Evolutionary conservation across 192 early-diverging fungal species (phyloP), one percentile per base, ranked within the genome.

Genomic region (Funneliformis mosseae): DNA sequence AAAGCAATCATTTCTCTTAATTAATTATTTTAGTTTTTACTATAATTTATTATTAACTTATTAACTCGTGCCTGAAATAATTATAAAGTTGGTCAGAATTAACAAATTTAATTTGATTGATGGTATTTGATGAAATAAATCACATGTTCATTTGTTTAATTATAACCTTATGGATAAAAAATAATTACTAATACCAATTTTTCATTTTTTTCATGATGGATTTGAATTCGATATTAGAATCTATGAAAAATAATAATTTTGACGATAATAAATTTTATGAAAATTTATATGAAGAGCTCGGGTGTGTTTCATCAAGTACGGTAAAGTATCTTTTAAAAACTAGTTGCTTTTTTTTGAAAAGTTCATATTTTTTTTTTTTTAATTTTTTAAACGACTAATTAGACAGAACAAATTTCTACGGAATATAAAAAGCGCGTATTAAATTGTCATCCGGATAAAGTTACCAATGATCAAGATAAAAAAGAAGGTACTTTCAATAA

Each of bases 341-440:
- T 48, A 48, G 27, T 2, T 28, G 0, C 16, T 21, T 23, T 11
- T n/a, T n/a, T 43, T 9, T 2, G 1, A 46, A 42, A 43, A 48
- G 23, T 27, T 48, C 5, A 1, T 18, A 6, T 18, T 4, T 8
- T 50, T 43, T 45, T 50, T 25, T 18, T 43, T 38, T 23, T 18
- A 42, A n/a, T n/a, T n/a, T 27, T 64, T 64, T 64, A 64, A 45
- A 10, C 7, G 9, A 43, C 11, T 14, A 18, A n/a, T 18, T 14
- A 75, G 74, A 8, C n/a, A 12, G 74, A 75, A 75, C 74, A 75
- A 75, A 75, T 75, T 59, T 75, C 74, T 28, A 59, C 45, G 4
- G 74, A 75, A 60, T 75, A 75, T 33, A 75, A 75, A 60, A 59
- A 59, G 59, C 74, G 74, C 59, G 74, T 55, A 59, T 33, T 75